phyloP scores from a whole-genome alignment of 768 basidiomycete genomes.

The Trametes cubensis region DNA sequence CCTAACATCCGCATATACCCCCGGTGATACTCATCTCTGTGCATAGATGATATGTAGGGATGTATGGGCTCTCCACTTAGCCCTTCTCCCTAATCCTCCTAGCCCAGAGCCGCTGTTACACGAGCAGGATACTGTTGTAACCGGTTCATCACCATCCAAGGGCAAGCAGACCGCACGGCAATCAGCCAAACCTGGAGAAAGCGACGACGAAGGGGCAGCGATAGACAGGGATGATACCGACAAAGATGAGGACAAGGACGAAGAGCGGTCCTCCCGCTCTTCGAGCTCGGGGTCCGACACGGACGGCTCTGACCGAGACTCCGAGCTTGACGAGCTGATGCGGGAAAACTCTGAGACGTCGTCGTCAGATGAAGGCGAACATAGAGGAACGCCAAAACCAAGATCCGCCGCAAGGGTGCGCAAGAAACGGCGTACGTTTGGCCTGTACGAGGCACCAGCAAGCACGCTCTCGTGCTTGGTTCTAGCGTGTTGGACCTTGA shows the following conservation, averaged over 20 bases:
- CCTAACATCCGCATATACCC: neutral
- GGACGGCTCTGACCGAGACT: slow-evolving; percentile 37
- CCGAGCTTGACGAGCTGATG: slow-evolving; percentile 45
- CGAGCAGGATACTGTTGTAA: slow-evolving; percentile 37
- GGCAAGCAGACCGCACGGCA: neutral
- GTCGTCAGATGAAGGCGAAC: slow-evolving; percentile 34
- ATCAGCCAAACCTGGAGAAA: neutral
- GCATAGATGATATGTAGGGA: slow-evolving; percentile 72
- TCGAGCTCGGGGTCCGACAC: slow-evolving; percentile 16
- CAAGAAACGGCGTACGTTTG: slow-evolving; percentile 28
- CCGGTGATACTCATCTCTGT: neutral
- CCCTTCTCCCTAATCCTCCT: slow-evolving; percentile 59
- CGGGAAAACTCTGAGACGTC: slow-evolving; percentile 41
- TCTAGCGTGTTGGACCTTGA: slow-evolving; percentile 77
- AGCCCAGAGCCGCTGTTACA: slow-evolving; percentile 61
- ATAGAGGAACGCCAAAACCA: slow-evolving; percentile 4
- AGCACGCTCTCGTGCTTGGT: slow-evolving; percentile 69
- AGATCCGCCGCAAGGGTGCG: slow-evolving; percentile 8
- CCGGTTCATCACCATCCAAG: neutral
- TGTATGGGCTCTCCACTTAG: slow-evolving; percentile 78
- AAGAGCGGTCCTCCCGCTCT: slow-evolving; percentile 35
- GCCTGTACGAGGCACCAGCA: slow-evolving; percentile 43
- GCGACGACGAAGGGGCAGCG: neutral
- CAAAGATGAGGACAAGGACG: slow-evolving; percentile 29
- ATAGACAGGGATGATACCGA: neutral